phyloP scores from a whole-genome alignment of 768 basidiomycete species.

The Antrodiella citrinella region DNA sequence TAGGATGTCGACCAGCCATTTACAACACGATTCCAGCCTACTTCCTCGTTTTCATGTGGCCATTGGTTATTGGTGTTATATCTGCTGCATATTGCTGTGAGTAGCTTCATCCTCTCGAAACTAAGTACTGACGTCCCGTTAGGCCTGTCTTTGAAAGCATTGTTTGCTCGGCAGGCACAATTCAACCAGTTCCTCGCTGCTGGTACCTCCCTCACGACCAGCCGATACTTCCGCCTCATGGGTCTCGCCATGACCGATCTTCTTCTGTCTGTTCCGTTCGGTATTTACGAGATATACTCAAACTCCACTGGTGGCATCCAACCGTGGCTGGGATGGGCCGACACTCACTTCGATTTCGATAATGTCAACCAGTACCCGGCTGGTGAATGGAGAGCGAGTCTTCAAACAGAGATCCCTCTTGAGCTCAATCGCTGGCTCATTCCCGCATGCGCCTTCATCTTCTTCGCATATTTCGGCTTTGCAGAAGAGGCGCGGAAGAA shows the following conservation, averaged over 20 bases:
- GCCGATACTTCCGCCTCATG: constrained; percentile 35
- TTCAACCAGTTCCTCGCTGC: background rate
- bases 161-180: background rate
- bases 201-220: constrained; percentile 7
- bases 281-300: constrained; percentile 18
- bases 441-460: constrained; percentile 35
- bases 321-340: constrained; percentile 40
- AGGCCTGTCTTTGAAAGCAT: background rate
- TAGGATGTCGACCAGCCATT: constrained; percentile 46
- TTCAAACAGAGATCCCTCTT: constrained; percentile 12
- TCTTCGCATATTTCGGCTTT: constrained; percentile 55
- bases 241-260: constrained; percentile 33
- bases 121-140: no score
- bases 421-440: constrained; percentile 37
- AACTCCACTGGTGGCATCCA: constrained; percentile 24
- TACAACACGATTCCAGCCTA: constrained; percentile 40
- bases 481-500: constrained; percentile 36
- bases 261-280: constrained; percentile 30
- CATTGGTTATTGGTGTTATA: constrained; percentile 32
- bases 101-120: no score
- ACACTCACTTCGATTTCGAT: constrained; percentile 37
- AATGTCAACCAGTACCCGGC: constrained; percentile 23
- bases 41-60: constrained; percentile 32
- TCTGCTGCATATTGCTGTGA: constrained; percentile 30
- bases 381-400: constrained; percentile 30